Evolutionary conservation across 2,329 filamentous ascomycete species (phyloP).

Genomic region (Fusarium verticillioides): DNA sequence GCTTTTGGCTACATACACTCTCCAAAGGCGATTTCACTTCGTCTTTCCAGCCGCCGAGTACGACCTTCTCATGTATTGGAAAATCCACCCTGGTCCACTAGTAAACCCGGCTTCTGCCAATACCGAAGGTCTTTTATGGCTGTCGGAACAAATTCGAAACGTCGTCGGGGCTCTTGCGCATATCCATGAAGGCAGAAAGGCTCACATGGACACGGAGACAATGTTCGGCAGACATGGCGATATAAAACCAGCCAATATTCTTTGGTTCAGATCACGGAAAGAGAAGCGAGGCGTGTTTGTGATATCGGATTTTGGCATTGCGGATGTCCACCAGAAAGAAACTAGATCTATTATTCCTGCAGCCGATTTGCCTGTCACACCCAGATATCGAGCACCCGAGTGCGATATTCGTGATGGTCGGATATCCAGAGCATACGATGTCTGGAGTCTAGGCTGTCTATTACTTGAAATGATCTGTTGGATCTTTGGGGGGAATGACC

Average conservation of each 20-base stretch:
- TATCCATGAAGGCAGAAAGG: background rate
- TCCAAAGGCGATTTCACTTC: background rate
- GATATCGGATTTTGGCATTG: background rate
- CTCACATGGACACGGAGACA: fast-evolving
- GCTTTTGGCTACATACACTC: background rate
- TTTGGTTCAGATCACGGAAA: background rate
- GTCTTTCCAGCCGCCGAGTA: background rate
- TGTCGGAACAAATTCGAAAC: background rate
- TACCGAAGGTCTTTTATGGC: background rate
- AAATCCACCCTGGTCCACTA: background rate
- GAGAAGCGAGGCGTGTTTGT: background rate
- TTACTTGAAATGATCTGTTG: background rate
- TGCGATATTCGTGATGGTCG: background rate
- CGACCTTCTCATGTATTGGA: background rate
- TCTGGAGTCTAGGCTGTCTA: background rate
- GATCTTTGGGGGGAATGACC: background rate
- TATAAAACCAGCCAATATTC: background rate
- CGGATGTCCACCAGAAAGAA: background rate
- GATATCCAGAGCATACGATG: background rate
- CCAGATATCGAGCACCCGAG: background rate
- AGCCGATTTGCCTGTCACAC: background rate
- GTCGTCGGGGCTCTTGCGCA: background rate
- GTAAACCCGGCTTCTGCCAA: background rate
- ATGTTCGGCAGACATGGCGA: background rate
- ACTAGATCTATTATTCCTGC: background rate